Evolutionary conservation across 2,329 filamentous ascomycete species (phyloP).

Genomic region (Nemania sp.): DNA sequence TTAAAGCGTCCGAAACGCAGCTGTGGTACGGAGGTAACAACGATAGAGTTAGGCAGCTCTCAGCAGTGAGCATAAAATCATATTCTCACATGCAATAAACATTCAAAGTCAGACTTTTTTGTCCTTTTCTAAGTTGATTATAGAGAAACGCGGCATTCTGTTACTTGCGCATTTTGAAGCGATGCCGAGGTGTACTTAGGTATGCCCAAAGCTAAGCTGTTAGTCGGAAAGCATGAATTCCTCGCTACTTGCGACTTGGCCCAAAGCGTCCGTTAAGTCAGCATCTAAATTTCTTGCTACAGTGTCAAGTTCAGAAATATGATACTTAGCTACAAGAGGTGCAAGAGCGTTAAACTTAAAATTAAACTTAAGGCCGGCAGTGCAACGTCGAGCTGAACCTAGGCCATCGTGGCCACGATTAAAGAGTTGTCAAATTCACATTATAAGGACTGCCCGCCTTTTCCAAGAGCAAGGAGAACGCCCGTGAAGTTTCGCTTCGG

Average conservation of each 20-base stretch:
- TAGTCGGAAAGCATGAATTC: no score
- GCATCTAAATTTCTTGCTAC: conserved; percentile 14
- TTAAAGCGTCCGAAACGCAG: no score
- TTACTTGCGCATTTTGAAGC: no score
- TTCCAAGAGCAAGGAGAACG: conserved; percentile 1
- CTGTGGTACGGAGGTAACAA: no score
- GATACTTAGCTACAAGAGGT: conserved; percentile 6
- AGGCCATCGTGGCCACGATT: conserved; percentile 10
- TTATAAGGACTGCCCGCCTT: not conserved
- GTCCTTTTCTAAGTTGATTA: no score
- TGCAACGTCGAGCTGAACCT: conserved; percentile 4
- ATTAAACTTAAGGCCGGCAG: conserved; percentile 8
- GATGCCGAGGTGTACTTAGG: no score
- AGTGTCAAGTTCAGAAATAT: not conserved
- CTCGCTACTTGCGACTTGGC: not conserved
- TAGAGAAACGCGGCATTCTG: no score
- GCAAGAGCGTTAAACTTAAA: conserved; percentile 8
- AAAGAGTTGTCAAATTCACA: conserved; percentile 22
- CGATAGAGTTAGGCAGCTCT: no score
- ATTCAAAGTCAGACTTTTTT: no score
- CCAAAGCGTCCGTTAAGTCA: conserved; percentile 1
- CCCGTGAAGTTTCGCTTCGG: conserved; percentile 17
- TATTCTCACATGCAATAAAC: no score
- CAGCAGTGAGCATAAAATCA: no score
- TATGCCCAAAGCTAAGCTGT: no score